These are phyloP conservation scores for Neurospora tetraspora DNA, from an alignment of 495 filamentous ascomycete genomes.

Conservation along the genomic window DNA sequence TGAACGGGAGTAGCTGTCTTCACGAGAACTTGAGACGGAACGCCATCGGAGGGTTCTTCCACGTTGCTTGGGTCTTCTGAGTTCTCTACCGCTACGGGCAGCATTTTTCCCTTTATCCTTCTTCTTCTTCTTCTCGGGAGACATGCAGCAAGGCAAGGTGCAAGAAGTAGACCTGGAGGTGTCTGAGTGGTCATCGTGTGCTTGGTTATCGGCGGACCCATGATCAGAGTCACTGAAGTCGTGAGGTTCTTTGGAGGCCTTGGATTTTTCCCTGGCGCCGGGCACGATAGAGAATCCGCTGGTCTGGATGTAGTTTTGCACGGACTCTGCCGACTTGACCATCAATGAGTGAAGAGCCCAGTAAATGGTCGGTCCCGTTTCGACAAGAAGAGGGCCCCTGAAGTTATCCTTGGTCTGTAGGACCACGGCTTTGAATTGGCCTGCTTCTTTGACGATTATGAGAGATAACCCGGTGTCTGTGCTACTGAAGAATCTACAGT, in stretches of 20 bases:
- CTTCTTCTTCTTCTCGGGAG: slow-evolving; percentile 6
- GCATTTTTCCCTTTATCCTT: neutral
- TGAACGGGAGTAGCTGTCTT: slow-evolving; percentile 15
- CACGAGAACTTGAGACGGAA: slow-evolving; percentile 8
- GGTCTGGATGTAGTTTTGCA: slow-evolving; percentile 25
- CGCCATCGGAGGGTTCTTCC: slow-evolving; percentile 6
- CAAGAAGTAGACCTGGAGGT: neutral
- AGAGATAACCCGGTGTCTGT: slow-evolving; percentile 20
- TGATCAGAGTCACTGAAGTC: neutral
- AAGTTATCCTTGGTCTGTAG: slow-evolving; percentile 16
- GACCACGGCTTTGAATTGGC: slow-evolving; percentile 24
- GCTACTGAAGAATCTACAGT: slow-evolving; percentile 27
- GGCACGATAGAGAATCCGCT: slow-evolving; percentile 24
- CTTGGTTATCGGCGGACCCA: slow-evolving; percentile 2
- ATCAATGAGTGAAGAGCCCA: slow-evolving; percentile 23
- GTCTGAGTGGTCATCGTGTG: slow-evolving; percentile 11
- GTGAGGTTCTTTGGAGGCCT: neutral
- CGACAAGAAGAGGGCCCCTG: slow-evolving; percentile 24
- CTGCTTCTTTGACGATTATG: slow-evolving; percentile 25
- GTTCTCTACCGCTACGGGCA: neutral
- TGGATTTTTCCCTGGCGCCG: slow-evolving; percentile 6
- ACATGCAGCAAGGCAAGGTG: neutral
- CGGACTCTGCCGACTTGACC: slow-evolving; percentile 25
- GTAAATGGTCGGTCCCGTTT: slow-evolving; percentile 7
- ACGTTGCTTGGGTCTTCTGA: neutral